Base-by-base conservation (phyloP, 2,329 filamentous ascomycete genomes). In the Fusarium pilosicola region DNA sequence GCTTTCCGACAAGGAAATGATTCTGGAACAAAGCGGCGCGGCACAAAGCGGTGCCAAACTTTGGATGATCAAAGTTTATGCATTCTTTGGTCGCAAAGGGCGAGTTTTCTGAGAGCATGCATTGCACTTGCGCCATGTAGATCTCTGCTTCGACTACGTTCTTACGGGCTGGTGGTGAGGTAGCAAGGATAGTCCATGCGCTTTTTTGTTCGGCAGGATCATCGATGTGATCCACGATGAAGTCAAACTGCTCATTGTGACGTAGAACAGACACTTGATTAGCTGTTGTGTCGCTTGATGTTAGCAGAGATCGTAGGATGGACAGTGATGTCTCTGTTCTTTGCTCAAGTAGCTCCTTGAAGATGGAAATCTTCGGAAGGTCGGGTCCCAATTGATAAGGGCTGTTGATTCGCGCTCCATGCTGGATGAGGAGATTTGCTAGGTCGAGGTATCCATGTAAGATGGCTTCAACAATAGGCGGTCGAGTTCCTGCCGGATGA, bases 381-480 rank as follows among this genome's bases (percentile, higher is more conserved):
- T 24, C 34, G 0, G 13, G 22, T 0, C 57, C 34, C 5, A 52
- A 11, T 14, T 52, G 45, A 6, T 60, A 60, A 2, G 57, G 12
- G 1, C 34, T 32, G 26, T 34, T 5, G 3, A 60, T 52, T 3
- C 4, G 34, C 13, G 44, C 57, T 18, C 48, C 58, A 36, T 44
- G 20, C 18, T 36, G 36, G 0, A 61, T 34, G 5, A 61, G 28
- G 1, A 55, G 28, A 12, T 61, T 36, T 3, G 48, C 38, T 6
- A 61, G 8, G 20, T 61, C 58, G 10, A 34, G 2, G 18, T 55
- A 55, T 1, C 58, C 48, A n/a, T 34, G 36, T 1, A 61, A 41
- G 7, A 61, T 61, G 6, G 58, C 48, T 12, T 61, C 58, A 3
- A 61, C 38, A 6, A 61, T 38, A 26, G 58, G 58, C 15, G 58